Base-by-base conservation (phyloP, 1,139 yeast genomes). In the Sugiyamaella xylanicola region DNA sequence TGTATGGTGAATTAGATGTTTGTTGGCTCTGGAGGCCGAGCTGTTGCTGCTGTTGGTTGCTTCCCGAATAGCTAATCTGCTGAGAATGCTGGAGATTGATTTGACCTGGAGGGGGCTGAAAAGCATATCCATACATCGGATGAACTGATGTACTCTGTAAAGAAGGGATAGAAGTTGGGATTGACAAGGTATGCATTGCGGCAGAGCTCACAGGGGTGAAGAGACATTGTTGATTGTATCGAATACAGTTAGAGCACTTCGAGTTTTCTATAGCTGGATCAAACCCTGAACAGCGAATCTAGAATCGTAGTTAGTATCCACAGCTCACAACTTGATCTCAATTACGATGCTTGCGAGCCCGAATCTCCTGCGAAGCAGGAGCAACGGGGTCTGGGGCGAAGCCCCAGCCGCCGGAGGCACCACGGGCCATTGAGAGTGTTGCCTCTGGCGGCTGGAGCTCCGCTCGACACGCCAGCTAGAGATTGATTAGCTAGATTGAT, bases 281-380 rank as follows among this genome's bases (percentile, higher is more conserved):
- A 37, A 61, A 63, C 8, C 73, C 73, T n/a, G 70, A 67, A 56
- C 73, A 70, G 20, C 73, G 65, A 29, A 70, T 70, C 67, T 66
- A 39, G 4, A 43, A 44, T 16, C 20, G 7, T 15, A 13, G 29
- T 25, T 25, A 25, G 29, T 25, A n/a, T n/a, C n/a, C n/a, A n/a
- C n/a, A n/a, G n/a, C n/a, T n/a, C n/a, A n/a, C n/a, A n/a, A n/a
- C n/a, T n/a, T n/a, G n/a, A n/a, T n/a, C n/a, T n/a, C n/a, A n/a
- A n/a, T n/a, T n/a, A n/a, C n/a, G n/a, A n/a, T n/a, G n/a, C n/a
- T n/a, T n/a, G n/a, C n/a, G n/a, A n/a, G n/a, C n/a, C n/a, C n/a
- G n/a, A n/a, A n/a, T n/a, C n/a, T n/a, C n/a, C n/a, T n/a, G n/a
- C n/a, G n/a, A n/a, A n/a, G n/a, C n/a, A n/a, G n/a, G n/a, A n/a